Evolutionary conservation across 495 filamentous ascomycete species (phyloP), one percentile per base, ranked within the genome.

Genomic region (Talaromyces borbonicus): DNA sequence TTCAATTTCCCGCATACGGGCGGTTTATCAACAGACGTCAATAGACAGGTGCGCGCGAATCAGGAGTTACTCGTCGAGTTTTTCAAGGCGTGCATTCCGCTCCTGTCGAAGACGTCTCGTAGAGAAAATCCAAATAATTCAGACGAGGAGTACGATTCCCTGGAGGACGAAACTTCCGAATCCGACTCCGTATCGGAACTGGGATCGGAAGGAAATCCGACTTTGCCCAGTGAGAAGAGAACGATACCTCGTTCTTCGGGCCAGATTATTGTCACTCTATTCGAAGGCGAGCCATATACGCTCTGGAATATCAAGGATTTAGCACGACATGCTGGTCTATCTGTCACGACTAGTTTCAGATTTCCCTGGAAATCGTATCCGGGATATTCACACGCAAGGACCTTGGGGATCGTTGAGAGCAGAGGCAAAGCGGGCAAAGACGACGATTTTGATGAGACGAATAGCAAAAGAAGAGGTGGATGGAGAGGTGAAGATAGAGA

Each of bases 1-100:
- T 98, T 96, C 74, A 94, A 95, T 68, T 98, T 98, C 64, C 92
- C 92, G 37, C 92, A 98, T 63, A 83, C 94, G 2, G 92, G 92
- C 42, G 92, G 92, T 6, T 78, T 88, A 50, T 84, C 78, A 36
- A 97, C 79, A 35, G 92, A 98, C 65, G 86, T 95, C 40, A 94
- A 95, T 65, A 72, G 92, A 14, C 92, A 98, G 66, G 88, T 96
- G 9, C 79, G 92, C 26, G 74, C 81, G 52, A 97, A 98, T 58
- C 92, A 97, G 65, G 84, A 90, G 57, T 70, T 96, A 24, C 72
- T 96, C 2, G 85, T 93, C 8, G 72, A 68, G 4, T 94, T 94
- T 61, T 95, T 96, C 68, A 72, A 74, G 49, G 67, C 75, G 7
- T 79, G 70, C 50, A 49, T 69, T 2, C 68, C 75, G 5, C 54